Evolutionary conservation across 2,329 filamentous ascomycete species (phyloP).

Genomic region (Phialocephala sp.): DNA sequence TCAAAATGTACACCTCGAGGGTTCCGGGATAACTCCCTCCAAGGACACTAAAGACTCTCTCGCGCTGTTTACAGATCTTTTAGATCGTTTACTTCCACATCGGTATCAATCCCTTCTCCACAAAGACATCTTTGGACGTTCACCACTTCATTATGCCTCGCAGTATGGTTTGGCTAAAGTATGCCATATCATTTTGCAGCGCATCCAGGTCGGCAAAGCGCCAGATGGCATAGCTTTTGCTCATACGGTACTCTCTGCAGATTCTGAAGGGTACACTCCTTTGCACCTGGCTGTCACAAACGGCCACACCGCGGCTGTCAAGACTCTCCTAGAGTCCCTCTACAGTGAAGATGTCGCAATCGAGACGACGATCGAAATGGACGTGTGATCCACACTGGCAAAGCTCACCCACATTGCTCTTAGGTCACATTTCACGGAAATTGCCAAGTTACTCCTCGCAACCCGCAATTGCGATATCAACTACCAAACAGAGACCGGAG

Average conservation of each 20-base stretch:
- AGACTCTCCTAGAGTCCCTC: conserved; percentile 13
- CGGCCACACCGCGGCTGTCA: background rate
- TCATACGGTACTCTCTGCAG: background rate
- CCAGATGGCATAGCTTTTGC: too few relatives aligned
- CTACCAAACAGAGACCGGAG: conserved; percentile 9
- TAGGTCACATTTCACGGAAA: conserved; percentile 16
- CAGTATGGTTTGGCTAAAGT: conserved; percentile 12
- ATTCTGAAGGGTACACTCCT: conserved; percentile 11
- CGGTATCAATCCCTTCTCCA: too few relatives aligned
- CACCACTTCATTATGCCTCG: background rate
- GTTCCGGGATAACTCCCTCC: too few relatives aligned
- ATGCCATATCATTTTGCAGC: conserved; percentile 8
- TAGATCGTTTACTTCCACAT: too few relatives aligned
- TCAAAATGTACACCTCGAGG: too few relatives aligned
- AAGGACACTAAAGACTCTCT: too few relatives aligned
- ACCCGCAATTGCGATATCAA: conserved; percentile 11
- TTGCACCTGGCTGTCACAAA: conserved; percentile 13
- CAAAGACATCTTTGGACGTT: background rate
- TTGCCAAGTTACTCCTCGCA: conserved; percentile 11
- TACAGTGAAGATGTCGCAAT: background rate
- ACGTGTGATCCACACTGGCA: background rate
- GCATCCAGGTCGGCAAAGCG: background rate
- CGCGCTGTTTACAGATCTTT: too few relatives aligned
- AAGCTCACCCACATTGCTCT: conserved; percentile 2
- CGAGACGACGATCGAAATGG: background rate